These are phyloP conservation scores for Ceratocystis variospora DNA, from an alignment of 2,329 filamentous ascomycete species.

Conservation along the genomic window DNA sequence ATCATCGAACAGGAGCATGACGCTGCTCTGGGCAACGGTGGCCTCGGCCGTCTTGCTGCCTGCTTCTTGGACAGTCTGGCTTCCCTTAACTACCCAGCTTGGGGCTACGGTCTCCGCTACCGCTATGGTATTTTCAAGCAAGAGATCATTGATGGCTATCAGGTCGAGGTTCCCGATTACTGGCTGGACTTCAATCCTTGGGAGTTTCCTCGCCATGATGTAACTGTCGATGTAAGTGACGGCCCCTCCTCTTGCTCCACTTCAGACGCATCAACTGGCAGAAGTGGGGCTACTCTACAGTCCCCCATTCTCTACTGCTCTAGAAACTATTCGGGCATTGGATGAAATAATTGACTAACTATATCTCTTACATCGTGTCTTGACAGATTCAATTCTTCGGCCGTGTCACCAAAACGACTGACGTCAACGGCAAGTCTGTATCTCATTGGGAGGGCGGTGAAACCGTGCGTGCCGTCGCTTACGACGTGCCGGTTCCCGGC, in stretches of 20 bases:
- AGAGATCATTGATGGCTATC: constrained; percentile 94
- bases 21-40: constrained; percentile 89
- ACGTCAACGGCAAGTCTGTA: constrained; percentile 61
- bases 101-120: constrained; percentile 94
- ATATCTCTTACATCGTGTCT: not conserved
- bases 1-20: constrained; percentile 91
- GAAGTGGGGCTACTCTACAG: not conserved
- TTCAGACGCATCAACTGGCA: not conserved
- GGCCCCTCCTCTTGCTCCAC: not conserved
- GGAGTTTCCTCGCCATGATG: constrained; percentile 93
- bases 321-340: not conserved
- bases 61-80: constrained; percentile 96
- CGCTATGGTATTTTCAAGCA: constrained; percentile 98
- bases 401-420: constrained; percentile 57
- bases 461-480: constrained; percentile 80
- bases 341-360: not conserved
- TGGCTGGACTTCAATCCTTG: constrained; percentile 99
- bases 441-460: constrained; percentile 85
- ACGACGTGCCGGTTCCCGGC: constrained; percentile 83
- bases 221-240: constrained; percentile 63
- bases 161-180: constrained; percentile 96
- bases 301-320: not conserved
- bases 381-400: constrained; percentile 81
- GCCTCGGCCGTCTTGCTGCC: constrained; percentile 82
- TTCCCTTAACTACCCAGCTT: constrained; percentile 86